Base-by-base conservation (phyloP, 148 eudicot genomes). In the Linanthus parryae region DNA sequence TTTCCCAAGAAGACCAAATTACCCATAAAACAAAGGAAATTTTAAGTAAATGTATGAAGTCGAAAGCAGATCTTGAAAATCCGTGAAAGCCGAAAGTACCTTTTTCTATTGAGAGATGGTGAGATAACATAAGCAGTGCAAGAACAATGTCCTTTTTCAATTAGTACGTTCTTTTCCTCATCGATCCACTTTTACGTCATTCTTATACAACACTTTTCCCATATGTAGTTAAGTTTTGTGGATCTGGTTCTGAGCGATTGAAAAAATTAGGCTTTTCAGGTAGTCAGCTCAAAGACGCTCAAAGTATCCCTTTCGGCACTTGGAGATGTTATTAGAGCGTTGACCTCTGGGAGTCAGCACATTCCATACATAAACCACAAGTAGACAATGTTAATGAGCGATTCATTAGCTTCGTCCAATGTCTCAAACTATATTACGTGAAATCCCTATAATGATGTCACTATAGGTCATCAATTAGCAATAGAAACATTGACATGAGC, bases 241-340 rank as follows among this genome's bases (percentile, higher is more conserved):
- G 99, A 94, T 66, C 94, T 76, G 99, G 99, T 46, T 94, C 99
- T 1, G 99, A 94, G 66, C 68, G 99, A 60, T 76, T 94, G 46
- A 94, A 94, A 71, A 94, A 94, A 69, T 94, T 96, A 4, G 96
- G 96, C 0, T 94, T 96, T 52, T 64, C 82, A 0, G 99, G 99
- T 23, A 81, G 44, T 67, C 95, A 88, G 52, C 57, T 94, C 15
- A 94, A 94, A 56, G 99, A 94, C 71, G 99, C 99, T 14, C 99
- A 94, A 65, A 94, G 99, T 54, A 94, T 94, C 99, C 28, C 91
- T 94, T 49, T 94, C 99, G 9, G 94, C 99, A 10, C 85, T 94
- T 45, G 99, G 99, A 9, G 99, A 94, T 78, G 99, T 94, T 29
- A 94, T 94, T 2, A 83, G 99, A 68, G 91, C 99, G 36, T 64